Percentiles rank a stretch among this genome's conserved stretches.
Conservation (phyloP, 768 basidiomycete species). For the Amanita polypyramis region DNA sequence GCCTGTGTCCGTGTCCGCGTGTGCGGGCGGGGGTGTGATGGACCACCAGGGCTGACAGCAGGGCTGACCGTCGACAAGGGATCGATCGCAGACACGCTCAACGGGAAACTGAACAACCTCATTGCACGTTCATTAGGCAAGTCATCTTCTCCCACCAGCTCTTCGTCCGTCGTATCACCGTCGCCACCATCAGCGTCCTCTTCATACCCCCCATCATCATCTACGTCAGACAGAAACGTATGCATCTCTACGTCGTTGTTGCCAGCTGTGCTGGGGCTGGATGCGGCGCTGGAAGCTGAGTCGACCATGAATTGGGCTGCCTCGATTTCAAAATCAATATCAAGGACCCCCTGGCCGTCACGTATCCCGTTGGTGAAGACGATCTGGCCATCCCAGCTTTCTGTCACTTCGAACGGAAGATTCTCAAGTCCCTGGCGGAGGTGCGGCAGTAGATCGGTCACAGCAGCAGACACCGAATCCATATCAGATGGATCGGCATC, state of each 20-base stretch:
- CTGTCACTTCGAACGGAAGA: conserved; percentile 51
- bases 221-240: conserved; percentile 16
- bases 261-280: conserved; percentile 29
- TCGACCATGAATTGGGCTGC: conserved; percentile 41
- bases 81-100: conserved; percentile 54
- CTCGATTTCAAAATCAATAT: conserved; percentile 62
- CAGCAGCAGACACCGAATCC: conserved; percentile 23
- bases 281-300: conserved; percentile 30
- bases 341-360: conserved; percentile 49
- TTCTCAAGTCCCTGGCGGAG: conserved; percentile 20
- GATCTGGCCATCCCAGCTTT: conserved; percentile 69
- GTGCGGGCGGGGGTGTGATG: conserved; percentile 15
- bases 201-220: conserved; percentile 36
- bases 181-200: conserved; percentile 43
- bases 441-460: conserved; percentile 19
- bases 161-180: conserved; percentile 77
- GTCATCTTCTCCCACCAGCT: conserved; percentile 67
- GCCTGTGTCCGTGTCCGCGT: conserved; percentile 1
- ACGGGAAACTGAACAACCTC: conserved; percentile 58
- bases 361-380: conserved; percentile 57
- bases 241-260: conserved; percentile 45
- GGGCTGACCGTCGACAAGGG: conserved; percentile 69
- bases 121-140: conserved; percentile 70
- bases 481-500: conserved; percentile 33
- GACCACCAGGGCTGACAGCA: conserved; percentile 27